Evolutionary conservation across 2,329 filamentous ascomycete species (phyloP), one percentile per base, ranked within the genome.

Genomic region (Ascochyta clinopodiicola): DNA sequence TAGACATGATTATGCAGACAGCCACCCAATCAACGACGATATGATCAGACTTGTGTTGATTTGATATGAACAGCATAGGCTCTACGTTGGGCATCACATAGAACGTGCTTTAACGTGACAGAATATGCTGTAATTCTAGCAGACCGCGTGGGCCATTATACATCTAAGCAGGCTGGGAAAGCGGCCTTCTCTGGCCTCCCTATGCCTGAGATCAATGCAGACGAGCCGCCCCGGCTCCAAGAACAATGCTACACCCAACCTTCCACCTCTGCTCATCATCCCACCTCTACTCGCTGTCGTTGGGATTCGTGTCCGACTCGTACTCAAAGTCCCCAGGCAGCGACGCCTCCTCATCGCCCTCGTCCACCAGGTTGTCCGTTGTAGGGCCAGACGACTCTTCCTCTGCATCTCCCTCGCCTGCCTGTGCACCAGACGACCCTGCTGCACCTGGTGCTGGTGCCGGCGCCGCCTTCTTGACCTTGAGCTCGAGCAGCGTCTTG

Each of bases 401-500:
- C 29, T 56, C 52, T 9, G 27, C 34, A 87, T 46, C 89, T 86
- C 57, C 78, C 68, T 71, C 56, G 57, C 70, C 60, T 34, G 63
- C 68, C 44, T 70, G 61, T 19, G 73, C 74, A 21, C 66, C 60
- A 6, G 67, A 71, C n/a, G 73, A 69, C 6, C 73, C 74, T 42
- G 75, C 60, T 69, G 78, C 67, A 56, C 80, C 74, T 66, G 81
- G 74, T n/a, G 77, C 68, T 12, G 80, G 74, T 21, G 77, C 70
- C 10, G 81, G 77, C 6, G 78, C 73, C 60, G 83, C 78, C 72
- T 96, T 96, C 83, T 93, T 95, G 37, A 96, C 86, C 80, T 96
- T 96, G 76, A 98, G 87, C 75, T 98, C 95, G 43, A 99, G 84
- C 7, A 95, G 83, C 17, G 87, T 81, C 75, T 96, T 96, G 43